phyloP scores from a whole-genome alignment of 257 asterid genomes.

The Solanum bulbocastanum region DNA sequence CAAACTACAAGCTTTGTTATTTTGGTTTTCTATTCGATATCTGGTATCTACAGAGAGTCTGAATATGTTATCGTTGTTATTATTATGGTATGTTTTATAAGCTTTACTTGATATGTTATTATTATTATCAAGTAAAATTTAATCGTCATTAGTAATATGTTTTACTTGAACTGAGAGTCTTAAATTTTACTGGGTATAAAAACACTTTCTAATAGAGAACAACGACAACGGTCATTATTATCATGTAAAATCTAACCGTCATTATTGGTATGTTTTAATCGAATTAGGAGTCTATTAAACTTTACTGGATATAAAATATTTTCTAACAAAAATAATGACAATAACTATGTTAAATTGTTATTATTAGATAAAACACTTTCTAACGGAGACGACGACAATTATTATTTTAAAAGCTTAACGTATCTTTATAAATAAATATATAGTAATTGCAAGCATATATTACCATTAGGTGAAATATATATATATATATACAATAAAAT shows the following conservation, averaged over 20 bases:
- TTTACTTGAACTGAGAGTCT: background rate
- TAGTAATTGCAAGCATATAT: background rate
- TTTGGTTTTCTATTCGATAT: background rate
- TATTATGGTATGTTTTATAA: too few relatives aligned
- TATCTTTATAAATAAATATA: background rate
- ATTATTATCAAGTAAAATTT: background rate
- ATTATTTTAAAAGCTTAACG: background rate
- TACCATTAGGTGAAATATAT: background rate
- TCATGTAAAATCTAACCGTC: background rate
- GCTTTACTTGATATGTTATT: background rate
- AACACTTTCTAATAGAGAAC: background rate
- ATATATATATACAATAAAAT: background rate
- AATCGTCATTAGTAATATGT: background rate
- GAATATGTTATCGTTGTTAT: too few relatives aligned
- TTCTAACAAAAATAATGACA: too few relatives aligned
- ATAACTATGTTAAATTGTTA: background rate
- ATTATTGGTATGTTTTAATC: background rate
- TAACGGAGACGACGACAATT: background rate
- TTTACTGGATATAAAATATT: background rate
- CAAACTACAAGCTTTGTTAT: background rate
- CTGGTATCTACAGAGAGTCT: too few relatives aligned
- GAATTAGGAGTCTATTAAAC: background rate
- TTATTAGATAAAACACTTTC: background rate
- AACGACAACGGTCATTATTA: too few relatives aligned
- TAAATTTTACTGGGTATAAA: background rate